phyloP scores from a whole-genome alignment of 2,329 filamentous ascomycete species.

The Ophiostoma fasciatum region DNA sequence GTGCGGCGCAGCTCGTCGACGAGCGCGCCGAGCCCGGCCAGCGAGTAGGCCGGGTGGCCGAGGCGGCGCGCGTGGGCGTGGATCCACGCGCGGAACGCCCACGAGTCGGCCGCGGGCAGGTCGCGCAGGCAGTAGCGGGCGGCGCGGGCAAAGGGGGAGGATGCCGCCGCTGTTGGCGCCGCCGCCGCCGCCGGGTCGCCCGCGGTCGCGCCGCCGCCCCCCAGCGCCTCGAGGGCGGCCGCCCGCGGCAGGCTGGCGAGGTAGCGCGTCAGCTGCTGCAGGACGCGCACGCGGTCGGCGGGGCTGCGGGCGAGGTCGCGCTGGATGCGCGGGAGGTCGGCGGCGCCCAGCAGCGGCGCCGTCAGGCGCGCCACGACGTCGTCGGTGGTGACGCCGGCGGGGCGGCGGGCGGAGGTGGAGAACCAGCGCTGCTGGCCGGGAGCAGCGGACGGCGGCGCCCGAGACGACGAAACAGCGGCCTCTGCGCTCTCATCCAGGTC shows the following conservation, averaged over 20 bases:
- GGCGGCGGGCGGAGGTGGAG: slow-evolving; percentile 11
- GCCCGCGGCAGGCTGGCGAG: slow-evolving; percentile 11
- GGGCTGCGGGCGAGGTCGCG: slow-evolving; percentile 13
- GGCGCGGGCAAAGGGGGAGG: neutral
- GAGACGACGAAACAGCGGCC: too few relatives aligned
- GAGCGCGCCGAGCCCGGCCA: slow-evolving; percentile 14
- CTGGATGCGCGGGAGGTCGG: neutral
- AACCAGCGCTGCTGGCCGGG: slow-evolving; percentile 8
- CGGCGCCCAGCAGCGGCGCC: neutral
- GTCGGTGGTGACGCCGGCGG: neutral
- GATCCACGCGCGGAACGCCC: slow-evolving; percentile 20
- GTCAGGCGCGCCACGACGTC: neutral
- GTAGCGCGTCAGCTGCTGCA: slow-evolving; percentile 14
- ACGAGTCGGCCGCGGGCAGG: slow-evolving; percentile 19
- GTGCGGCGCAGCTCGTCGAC: slow-evolving; percentile 25
- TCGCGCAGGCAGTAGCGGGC: slow-evolving; percentile 4
- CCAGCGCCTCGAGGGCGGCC: neutral
- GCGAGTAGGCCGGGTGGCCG: slow-evolving; percentile 6
- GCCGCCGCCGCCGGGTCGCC: too few relatives aligned
- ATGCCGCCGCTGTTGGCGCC: neutral
- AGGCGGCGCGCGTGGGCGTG: slow-evolving; percentile 14
- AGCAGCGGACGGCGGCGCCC: too few relatives aligned
- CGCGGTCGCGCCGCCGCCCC: neutral
- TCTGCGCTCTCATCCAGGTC: too few relatives aligned
- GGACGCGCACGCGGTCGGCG: slow-evolving; percentile 14